These are phyloP conservation scores for Penicillium manginii DNA, from an alignment of 495 filamentous ascomycete species.

Conservation along the genomic window DNA sequence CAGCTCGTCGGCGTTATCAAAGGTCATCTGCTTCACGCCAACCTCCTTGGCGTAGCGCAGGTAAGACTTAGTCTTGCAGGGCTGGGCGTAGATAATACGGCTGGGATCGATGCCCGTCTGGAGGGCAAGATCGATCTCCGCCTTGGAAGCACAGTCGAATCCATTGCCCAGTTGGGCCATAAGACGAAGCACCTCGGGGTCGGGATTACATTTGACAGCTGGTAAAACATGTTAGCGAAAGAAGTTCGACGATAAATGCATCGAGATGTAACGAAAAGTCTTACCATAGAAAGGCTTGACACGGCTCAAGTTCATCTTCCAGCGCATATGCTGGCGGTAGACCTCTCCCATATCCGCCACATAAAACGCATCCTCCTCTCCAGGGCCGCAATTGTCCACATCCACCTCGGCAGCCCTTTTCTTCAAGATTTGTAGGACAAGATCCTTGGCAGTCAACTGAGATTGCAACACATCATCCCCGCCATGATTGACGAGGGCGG, in stretches of 20 bases:
- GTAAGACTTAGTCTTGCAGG: constrained; percentile 99
- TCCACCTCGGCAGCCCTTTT: constrained; percentile 80
- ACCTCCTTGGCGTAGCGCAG: constrained; percentile 81
- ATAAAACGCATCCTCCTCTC: constrained; percentile 96
- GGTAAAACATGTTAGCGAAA: constrained; percentile 10
- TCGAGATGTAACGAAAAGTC: constrained; percentile 25
- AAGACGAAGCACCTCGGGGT: constrained; percentile 84
- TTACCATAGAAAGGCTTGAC: constrained; percentile 97
- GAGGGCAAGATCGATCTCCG: constrained; percentile 90
- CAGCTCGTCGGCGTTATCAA: constrained; percentile 96
- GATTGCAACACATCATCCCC: constrained; percentile 48
- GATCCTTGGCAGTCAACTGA: constrained; percentile 52
- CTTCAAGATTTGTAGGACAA: constrained; percentile 82
- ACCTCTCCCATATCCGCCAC: constrained; percentile 98
- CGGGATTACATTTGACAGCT: constrained; percentile 99
- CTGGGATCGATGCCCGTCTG: constrained; percentile 82
- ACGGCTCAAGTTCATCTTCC: constrained; percentile 90
- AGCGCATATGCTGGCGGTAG: constrained; percentile 96
- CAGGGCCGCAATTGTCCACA: constrained; percentile 80
- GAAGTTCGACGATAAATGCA: not conserved
- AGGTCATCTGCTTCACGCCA: constrained; percentile 97
- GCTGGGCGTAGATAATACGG: constrained; percentile 98
- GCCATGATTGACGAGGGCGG: constrained; percentile 38
- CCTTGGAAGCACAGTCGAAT: constrained; percentile 98
- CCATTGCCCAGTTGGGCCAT: constrained; percentile 87